Evolutionary conservation across 345 rosid genomes (phyloP).

Genomic region (Brassica napus): DNA sequence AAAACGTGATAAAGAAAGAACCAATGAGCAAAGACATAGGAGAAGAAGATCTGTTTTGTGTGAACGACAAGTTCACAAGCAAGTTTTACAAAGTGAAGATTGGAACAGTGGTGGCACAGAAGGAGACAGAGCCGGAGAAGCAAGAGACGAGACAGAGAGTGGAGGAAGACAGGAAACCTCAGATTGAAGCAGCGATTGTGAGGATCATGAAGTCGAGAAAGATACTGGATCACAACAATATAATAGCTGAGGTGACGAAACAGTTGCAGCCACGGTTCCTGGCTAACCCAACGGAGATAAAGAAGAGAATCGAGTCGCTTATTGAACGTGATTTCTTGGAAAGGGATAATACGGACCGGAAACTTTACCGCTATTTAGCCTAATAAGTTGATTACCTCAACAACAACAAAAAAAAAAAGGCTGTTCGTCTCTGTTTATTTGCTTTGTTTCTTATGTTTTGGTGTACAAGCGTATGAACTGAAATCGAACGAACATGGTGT

Average conservation of each 20-base stretch:
- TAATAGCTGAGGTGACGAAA: slow-evolving; percentile 90
- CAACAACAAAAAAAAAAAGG: background rate
- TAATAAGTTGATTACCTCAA: slow-evolving; percentile 38
- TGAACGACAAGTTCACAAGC: slow-evolving; percentile 90
- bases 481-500: background rate
- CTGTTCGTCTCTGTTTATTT: background rate
- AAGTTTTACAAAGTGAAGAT: slow-evolving; percentile 97
- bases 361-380: slow-evolving; percentile 91
- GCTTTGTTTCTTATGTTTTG: slow-evolving; percentile 17
- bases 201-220: slow-evolving; percentile 98
- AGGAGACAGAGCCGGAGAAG: slow-evolving; percentile 96
- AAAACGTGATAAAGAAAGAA: slow-evolving; percentile 91
- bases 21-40: slow-evolving; percentile 97
- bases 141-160: slow-evolving; percentile 98
- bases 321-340: slow-evolving; percentile 98
- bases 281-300: slow-evolving; percentile 93
- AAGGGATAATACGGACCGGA: slow-evolving; percentile 83
- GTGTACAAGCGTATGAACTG: slow-evolving; percentile 21
- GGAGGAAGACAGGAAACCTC: slow-evolving; percentile 98
- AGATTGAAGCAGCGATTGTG: slow-evolving; percentile 98
- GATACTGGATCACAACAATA: slow-evolving; percentile 89
- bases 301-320: slow-evolving; percentile 97
- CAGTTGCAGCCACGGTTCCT: slow-evolving; percentile 94
- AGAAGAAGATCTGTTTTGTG: slow-evolving; percentile 78
- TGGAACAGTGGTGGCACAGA: slow-evolving; percentile 97